Base-by-base conservation (phyloP, 768 basidiomycete genomes). In the Boletus pseudopeckii region DNA sequence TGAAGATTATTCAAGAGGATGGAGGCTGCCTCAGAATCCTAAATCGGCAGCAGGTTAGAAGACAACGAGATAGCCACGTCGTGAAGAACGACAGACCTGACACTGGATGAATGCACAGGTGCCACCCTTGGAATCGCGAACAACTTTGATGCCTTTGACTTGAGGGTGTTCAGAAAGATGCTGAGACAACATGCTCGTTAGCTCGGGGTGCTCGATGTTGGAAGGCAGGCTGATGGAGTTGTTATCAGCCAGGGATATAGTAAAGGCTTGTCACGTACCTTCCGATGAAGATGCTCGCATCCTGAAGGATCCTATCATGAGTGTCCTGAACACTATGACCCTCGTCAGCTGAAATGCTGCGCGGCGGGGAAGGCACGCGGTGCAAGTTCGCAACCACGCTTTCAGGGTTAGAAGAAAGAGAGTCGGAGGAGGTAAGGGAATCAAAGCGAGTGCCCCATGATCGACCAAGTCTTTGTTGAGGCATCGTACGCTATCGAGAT, bases 81-180 rank as follows among this genome's bases (percentile, higher is more conserved):
- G 33, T 13, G 18, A 44, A 47, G 47, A 47, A 45, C 17, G 41
- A 58, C 76, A 41, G 62, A 90, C 90, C 76, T 89, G 80, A 77
- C 89, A 91, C 71, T 92, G 90, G 22, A 90, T 84, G 67, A 92
- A 92, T 52, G 90, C 90, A 64, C 90, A 92, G 42, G 87, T 81
- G 14, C 88, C 85, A 37, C 87, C 87, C 67, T 84, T 86, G 53
- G 79, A 80, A 68, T 90, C 87, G 52, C 84, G 84, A 39, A 90
- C 80, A 48, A 90, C 83, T 53, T 81, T 81, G 67, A 91, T 78
- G 45, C 79, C 80, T 67, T 82, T 85, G 59, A 90, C 74, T 55
- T 84, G 80, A 0, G 80, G 74, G 64, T 87, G 79, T 49, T 80
- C 78, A 7, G 84, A 83, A 50, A 92, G 77, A 67, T 89, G 88